These are phyloP conservation scores for Ophiobolus disseminans DNA, from an alignment of 2,329 filamentous ascomycete genomes.

Conservation along the genomic window DNA sequence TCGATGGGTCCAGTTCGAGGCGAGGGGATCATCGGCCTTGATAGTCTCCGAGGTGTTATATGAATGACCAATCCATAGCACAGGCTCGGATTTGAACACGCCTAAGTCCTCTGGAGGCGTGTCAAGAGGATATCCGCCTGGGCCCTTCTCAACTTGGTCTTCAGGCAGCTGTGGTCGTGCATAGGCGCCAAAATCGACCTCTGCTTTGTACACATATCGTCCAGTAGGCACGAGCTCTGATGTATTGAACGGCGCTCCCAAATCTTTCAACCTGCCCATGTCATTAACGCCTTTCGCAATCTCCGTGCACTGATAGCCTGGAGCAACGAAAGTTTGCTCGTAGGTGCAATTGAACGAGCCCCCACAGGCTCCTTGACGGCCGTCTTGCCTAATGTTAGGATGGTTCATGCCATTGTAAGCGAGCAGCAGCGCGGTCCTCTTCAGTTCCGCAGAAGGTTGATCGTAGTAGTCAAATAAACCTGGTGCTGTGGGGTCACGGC, in stretches of 20 bases:
- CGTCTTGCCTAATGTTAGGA: slow-evolving; percentile 33
- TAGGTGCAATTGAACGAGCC: slow-evolving; percentile 46
- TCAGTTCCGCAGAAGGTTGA: slow-evolving; percentile 39
- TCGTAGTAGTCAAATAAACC: slow-evolving; percentile 48
- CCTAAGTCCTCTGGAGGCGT: slow-evolving; percentile 31
- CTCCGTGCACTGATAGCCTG: slow-evolving; percentile 43
- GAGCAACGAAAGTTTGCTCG: slow-evolving; percentile 36
- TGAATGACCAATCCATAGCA: slow-evolving; percentile 46
- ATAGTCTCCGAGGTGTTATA: slow-evolving; percentile 35
- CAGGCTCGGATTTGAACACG: slow-evolving; percentile 43
- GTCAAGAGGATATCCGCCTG: slow-evolving; percentile 41
- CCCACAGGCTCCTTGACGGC: slow-evolving; percentile 47
- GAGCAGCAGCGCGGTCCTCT: slow-evolving; percentile 37
- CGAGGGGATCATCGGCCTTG: slow-evolving; percentile 25
- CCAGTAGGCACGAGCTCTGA: slow-evolving; percentile 39
- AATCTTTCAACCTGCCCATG: slow-evolving; percentile 3
- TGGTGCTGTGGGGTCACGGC: slow-evolving; percentile 15
- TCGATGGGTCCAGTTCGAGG: slow-evolving; percentile 35
- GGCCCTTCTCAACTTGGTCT: slow-evolving; percentile 24
- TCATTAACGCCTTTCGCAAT: slow-evolving; percentile 22
- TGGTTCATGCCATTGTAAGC: slow-evolving; percentile 40
- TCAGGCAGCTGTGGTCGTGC: slow-evolving; percentile 31
- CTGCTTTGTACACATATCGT: slow-evolving; percentile 35
- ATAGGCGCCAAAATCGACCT: slow-evolving; percentile 41
- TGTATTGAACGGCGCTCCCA: slow-evolving; percentile 43